Evolutionary conservation across 345 rosid genomes (phyloP).

Genomic region (rapeseed (Brassica napus)): DNA sequence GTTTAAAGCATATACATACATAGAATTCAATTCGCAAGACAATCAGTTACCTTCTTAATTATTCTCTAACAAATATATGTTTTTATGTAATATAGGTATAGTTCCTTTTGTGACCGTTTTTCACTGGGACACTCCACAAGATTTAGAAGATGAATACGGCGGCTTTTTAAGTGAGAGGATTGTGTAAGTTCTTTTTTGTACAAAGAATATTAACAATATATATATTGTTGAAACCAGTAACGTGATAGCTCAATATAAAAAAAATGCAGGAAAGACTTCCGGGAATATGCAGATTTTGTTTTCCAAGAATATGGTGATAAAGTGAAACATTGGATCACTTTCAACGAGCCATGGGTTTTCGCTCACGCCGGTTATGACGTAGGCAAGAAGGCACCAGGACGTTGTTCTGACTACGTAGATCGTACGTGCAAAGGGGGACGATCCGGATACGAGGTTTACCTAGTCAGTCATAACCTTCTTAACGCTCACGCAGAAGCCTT

Average conservation of each 20-base stretch:
- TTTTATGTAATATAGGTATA: neutral
- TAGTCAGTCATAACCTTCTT: slow-evolving; percentile 34
- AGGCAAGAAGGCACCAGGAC: slow-evolving; percentile 43
- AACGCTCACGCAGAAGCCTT: slow-evolving; percentile 37
- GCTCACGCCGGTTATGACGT: slow-evolving; percentile 35
- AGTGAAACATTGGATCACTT: slow-evolving; percentile 50
- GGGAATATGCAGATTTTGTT: neutral
- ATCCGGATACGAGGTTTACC: slow-evolving; percentile 40
- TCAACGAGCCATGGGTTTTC: slow-evolving; percentile 51
- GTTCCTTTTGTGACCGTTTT: neutral
- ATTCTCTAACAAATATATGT: too few relatives aligned
- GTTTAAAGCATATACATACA: too few relatives aligned
- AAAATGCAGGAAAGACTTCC: slow-evolving; percentile 1
- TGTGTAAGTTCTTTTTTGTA: neutral
- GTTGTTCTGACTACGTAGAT: slow-evolving; percentile 36
- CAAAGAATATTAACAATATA: too few relatives aligned
- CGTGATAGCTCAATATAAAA: neutral
- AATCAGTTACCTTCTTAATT: too few relatives aligned
- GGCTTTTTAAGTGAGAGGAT: neutral
- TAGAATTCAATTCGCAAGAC: too few relatives aligned
- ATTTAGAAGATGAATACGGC: too few relatives aligned
- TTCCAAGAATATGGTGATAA: slow-evolving; percentile 36
- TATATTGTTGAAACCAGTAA: too few relatives aligned
- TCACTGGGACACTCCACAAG: neutral
- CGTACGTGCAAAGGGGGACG: slow-evolving; percentile 26